A percentile compares a stretch with the other conserved stretches of the same genome.
Evolutionary conservation across 2,329 filamentous ascomycete genomes (phyloP).

Genomic region (Beauveria sp.): DNA sequence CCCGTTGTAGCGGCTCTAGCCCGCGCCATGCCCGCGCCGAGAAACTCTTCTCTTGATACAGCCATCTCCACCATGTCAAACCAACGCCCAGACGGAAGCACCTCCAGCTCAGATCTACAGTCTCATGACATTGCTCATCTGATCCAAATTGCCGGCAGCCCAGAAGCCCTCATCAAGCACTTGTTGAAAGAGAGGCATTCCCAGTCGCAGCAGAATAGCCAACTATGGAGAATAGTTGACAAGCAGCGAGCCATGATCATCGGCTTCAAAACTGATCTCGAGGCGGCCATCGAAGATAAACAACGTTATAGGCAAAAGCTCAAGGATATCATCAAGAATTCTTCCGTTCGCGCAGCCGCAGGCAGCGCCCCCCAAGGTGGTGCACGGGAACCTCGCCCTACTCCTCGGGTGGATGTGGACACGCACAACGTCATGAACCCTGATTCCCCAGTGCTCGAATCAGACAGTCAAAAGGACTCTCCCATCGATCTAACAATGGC

Average conservation of each 20-base stretch:
- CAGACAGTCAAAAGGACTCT: conserved; percentile 45
- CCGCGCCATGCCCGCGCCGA: conserved; percentile 39
- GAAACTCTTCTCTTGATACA: conserved; percentile 88
- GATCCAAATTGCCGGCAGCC: conserved; percentile 76
- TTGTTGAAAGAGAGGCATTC: conserved; percentile 87
- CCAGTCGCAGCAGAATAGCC: conserved; percentile 79
- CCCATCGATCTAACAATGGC: conserved; percentile 53
- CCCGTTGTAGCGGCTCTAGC: conserved; percentile 33
- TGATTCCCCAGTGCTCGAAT: conserved; percentile 42
- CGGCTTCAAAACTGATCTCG: conserved; percentile 88
- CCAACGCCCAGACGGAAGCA: conserved; percentile 46
- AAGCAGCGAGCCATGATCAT: conserved; percentile 93
- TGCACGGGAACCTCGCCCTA: background rate
- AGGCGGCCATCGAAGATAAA: conserved; percentile 86
- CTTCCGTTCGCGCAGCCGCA: conserved; percentile 25
- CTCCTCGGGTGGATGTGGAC: conserved; percentile 20
- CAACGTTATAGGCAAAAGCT: conserved; percentile 87
- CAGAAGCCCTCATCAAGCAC: conserved; percentile 82
- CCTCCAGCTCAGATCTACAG: conserved; percentile 34
- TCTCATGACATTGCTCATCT: conserved; percentile 70
- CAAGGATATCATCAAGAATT: conserved; percentile 58
- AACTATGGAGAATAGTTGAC: conserved; percentile 92
- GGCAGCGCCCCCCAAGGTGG: conserved; percentile 13
- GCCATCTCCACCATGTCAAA: conserved; percentile 73
- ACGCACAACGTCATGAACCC: conserved; percentile 21